Percentiles rank a stretch among this genome's conserved stretches.
Conservation (phyloP, 441 rosid genomes). For the Cnidoscolus chayamansa region DNA sequence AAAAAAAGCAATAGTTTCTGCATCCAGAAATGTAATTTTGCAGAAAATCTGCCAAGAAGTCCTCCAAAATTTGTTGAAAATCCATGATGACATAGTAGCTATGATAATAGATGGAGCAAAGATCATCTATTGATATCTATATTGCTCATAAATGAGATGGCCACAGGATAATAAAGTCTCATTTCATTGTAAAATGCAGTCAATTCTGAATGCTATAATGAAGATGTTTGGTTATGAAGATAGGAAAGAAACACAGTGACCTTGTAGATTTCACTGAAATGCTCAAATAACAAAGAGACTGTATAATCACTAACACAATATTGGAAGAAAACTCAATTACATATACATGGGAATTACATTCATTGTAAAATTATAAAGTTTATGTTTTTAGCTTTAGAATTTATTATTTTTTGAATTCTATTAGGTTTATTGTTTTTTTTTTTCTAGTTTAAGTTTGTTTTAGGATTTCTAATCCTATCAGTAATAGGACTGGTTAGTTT, state of each 20-base stretch:
- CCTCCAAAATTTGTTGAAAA: background rate
- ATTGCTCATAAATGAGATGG: background rate
- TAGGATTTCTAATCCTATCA: too few relatives aligned
- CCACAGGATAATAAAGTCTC: background rate
- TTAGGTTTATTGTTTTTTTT: too few relatives aligned
- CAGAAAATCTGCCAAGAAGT: background rate
- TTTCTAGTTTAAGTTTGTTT: too few relatives aligned
- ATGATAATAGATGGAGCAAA: background rate
- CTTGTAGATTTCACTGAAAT: background rate
- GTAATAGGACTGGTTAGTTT: too few relatives aligned
- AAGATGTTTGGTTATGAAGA: background rate
- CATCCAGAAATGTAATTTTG: background rate
- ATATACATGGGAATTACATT: too few relatives aligned
- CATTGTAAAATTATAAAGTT: too few relatives aligned
- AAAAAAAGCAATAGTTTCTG: background rate
- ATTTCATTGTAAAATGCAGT: background rate
- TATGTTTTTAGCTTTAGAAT: too few relatives aligned
- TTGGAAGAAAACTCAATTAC: too few relatives aligned
- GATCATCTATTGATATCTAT: background rate
- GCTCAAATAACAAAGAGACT: too few relatives aligned
- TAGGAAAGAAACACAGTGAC: background rate
- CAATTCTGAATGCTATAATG: background rate
- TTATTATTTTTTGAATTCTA: too few relatives aligned
- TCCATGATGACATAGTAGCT: background rate
- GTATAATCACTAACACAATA: too few relatives aligned